phyloP scores from a whole-genome alignment of 495 filamentous ascomycete genomes.

The Lichina pygmaea region DNA sequence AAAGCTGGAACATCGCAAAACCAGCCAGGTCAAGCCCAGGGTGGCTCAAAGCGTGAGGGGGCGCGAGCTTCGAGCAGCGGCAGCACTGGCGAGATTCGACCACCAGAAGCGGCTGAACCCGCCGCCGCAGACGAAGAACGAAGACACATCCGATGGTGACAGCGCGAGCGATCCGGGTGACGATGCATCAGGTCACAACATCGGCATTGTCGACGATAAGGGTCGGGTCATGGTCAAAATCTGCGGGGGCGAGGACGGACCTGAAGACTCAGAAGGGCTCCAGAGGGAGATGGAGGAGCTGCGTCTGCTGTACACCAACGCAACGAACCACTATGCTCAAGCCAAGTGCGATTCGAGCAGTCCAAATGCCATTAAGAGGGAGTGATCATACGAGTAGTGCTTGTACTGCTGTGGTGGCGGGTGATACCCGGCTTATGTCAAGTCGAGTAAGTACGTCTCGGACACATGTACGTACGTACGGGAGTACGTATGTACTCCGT shows the following conservation, averaged over 20 bases:
- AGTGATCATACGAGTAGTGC: no score
- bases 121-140: conserved; percentile 10
- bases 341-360: no score
- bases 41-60: conserved; percentile 44
- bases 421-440: no score
- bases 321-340: no score
- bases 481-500: no score
- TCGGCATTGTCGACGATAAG: conserved; percentile 27
- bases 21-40: conserved; percentile 30
- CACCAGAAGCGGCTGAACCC: conserved; percentile 3
- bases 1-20: conserved; percentile 37
- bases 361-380: no score
- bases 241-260: conserved; percentile 36
- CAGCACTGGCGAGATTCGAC: conserved; percentile 43
- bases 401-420: no score
- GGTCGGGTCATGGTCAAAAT: conserved; percentile 38
- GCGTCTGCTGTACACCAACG: not conserved
- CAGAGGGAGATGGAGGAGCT: conserved; percentile 35
- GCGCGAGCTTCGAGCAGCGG: conserved; percentile 46
- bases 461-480: no score
- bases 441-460: no score
- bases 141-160: conserved; percentile 13
- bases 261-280: conserved; percentile 25
- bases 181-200: conserved; percentile 16
- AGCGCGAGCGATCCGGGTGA: conserved; percentile 11